Conservation (phyloP, 306 rosid species). For the Fagus crenata region DNA sequence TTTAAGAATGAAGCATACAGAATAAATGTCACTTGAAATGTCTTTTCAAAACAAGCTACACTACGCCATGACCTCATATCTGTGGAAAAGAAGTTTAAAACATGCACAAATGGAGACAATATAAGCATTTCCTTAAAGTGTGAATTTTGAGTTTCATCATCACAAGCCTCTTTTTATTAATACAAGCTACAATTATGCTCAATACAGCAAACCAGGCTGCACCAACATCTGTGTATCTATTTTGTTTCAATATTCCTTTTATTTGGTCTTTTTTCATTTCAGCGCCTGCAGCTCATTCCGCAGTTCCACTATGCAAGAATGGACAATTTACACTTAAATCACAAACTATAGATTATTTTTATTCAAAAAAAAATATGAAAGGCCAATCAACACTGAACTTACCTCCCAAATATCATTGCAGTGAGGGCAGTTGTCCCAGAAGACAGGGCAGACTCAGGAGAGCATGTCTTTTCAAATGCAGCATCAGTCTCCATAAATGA, state of each 20-base stretch:
- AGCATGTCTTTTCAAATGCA: slow-evolving; percentile 69
- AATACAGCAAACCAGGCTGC: neutral
- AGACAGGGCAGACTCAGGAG: slow-evolving; percentile 57
- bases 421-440: slow-evolving; percentile 97
- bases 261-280: neutral
- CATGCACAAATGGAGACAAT: neutral
- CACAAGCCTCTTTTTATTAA: neutral
- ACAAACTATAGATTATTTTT: neutral
- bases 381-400: slow-evolving; percentile 17
- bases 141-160: neutral
- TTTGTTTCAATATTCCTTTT: neutral
- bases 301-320: neutral
- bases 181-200: neutral
- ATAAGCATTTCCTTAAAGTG: neutral
- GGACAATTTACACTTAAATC: neutral
- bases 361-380: neutral
- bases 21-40: neutral
- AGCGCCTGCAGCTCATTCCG: neutral
- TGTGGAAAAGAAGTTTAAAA: neutral
- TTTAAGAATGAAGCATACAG: neutral
- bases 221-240: neutral
- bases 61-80: neutral
- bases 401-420: slow-evolving; percentile 95
- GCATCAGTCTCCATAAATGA: slow-evolving; percentile 80
- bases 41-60: neutral